These are phyloP conservation scores for Prunus persica DNA, from an alignment of 306 rosid species.

Conservation along the genomic window Prunus_persica_NCBIv2 NC_034011.1:22233001-22233500, in stretches of 20 bases:
- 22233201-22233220: neutral
- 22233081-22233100: neutral
- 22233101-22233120: neutral
- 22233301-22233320: neutral
- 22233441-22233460: conserved; percentile 16
- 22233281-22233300: neutral
- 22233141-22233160: neutral
- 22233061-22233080: neutral
- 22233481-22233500: conserved; percentile 9
- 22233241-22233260: neutral
- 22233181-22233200: neutral
- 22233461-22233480: neutral
- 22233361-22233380: neutral
- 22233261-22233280: neutral
- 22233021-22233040: neutral
- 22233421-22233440: conserved; percentile 23
- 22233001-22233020: neutral
- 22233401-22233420: conserved; percentile 11
- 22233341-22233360: neutral
- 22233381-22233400: conserved; percentile 13
- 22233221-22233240: neutral
- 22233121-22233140: neutral
- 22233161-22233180: neutral
- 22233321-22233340: neutral
- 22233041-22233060: neutral